Conservation (phyloP, 176 grass and related monocot species). For the Oryza australiensis region DNA sequence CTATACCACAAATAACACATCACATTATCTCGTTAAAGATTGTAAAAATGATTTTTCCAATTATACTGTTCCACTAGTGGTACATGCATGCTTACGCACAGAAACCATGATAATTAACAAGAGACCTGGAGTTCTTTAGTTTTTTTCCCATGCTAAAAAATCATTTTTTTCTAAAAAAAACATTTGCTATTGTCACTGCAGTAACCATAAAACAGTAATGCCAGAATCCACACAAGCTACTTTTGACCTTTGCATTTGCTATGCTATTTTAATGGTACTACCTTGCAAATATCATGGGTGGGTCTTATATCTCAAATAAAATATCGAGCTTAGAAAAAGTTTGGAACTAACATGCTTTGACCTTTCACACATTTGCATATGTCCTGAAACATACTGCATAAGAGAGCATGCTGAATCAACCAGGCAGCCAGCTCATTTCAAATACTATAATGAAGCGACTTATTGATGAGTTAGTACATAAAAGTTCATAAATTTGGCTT, state of each 20-base stretch:
- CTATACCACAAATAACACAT: too few relatives aligned
- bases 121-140: too few relatives aligned
- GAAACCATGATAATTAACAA: too few relatives aligned
- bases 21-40: neutral
- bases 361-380: neutral
- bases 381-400: neutral
- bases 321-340: neutral
- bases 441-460: conserved; percentile 10
- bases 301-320: neutral
- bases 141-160: neutral
- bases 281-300: neutral
- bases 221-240: neutral
- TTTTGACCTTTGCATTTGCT: neutral
- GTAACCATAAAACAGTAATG: neutral
- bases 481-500: neutral
- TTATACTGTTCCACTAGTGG: neutral
- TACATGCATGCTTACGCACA: neutral
- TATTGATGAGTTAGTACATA: neutral
- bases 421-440: too few relatives aligned
- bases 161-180: too few relatives aligned
- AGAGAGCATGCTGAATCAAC: too few relatives aligned
- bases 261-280: neutral
- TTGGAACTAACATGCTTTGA: too few relatives aligned
- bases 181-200: too few relatives aligned
- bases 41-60: neutral